Base-by-base conservation (phyloP, 2,329 filamentous ascomycete species). In the Trichoderma asperellum region DNA sequence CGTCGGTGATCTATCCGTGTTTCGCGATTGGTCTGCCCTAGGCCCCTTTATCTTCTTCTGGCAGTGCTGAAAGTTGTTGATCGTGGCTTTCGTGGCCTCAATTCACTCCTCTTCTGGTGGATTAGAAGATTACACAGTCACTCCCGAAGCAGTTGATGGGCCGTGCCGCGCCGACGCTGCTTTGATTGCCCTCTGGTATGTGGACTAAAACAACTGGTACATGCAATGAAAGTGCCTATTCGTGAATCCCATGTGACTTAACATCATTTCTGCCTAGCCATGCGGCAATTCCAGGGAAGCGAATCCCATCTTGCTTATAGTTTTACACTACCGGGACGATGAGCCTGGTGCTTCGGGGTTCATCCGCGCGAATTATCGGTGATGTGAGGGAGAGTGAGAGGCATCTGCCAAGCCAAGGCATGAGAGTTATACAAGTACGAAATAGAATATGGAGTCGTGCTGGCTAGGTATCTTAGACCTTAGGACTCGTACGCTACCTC, bases 131-230 rank as follows among this genome's bases (percentile, higher is more conserved):
- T 11, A 37, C 32, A 10, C 29, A 59, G 55, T 43, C 47, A 53
- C 40, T 16, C 5, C 4, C 27, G 24, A 27, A 60, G 47, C 24
- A 37, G 21, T 24, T 24, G 43, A 55, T 43, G 67, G 67, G 49
- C 37, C 67, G 47, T 69, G 49, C 67, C 67, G 67, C 52, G 58
- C 67, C 35, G 59, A 18, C 49, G 43, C 49, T 52, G 66, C 53
- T 69, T 57, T 16, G 57, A 16, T 18, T 35, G 40, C 53, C 18
- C 53, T 66, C 55, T 49, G 43, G 53, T 12, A 21, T 27, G 63
- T 21, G 47, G 47, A 29, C 24, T 18, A 49, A 27, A n/a, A 49
- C 35, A 14, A 37, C 47, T 29, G 52, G 32, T 34, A 47, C 49
- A 34, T 29, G 16, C 35, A 32, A 21, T 24, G 4, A 11, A 27